phyloP scores from a whole-genome alignment of 2,329 filamentous ascomycete genomes.

The Trichoderma atrobrunneum region DNA sequence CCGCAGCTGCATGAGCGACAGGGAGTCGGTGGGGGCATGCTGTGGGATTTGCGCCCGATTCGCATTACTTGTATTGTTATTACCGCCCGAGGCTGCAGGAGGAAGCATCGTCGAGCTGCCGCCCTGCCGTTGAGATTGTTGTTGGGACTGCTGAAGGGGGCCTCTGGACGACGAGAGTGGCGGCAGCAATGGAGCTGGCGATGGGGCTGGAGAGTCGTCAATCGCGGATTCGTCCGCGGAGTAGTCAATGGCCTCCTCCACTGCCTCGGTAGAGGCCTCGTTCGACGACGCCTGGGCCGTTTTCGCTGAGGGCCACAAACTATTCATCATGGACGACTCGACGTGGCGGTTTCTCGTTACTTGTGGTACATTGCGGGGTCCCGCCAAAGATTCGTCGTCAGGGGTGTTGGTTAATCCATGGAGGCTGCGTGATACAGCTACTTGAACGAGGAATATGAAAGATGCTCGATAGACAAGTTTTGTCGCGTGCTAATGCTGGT shows the following conservation, averaged over 20 bases:
- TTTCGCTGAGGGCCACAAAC: conserved; percentile 42
- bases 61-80: conserved; percentile 20
- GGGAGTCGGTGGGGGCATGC: conserved; percentile 59
- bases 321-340: conserved; percentile 41
- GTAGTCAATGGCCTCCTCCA: conserved; percentile 15
- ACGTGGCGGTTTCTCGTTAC: conserved; percentile 15
- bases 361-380: conserved; percentile 22
- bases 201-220: conserved; percentile 37
- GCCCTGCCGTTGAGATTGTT: conserved; percentile 14
- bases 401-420: background rate
- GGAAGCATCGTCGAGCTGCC: background rate
- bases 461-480: background rate
- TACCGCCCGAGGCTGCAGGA: background rate
- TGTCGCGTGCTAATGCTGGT: background rate
- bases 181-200: conserved; percentile 31
- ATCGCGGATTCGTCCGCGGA: conserved; percentile 34
- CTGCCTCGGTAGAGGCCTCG: conserved; percentile 43
- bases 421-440: background rate
- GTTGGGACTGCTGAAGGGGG: conserved; percentile 19
- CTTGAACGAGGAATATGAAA: background rate
- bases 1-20: conserved; percentile 71
- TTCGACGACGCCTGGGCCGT: conserved; percentile 35
- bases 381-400: conserved; percentile 4
- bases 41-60: conserved; percentile 34
- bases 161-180: conserved; percentile 22